Conservation (phyloP, 371 early-diverging fungal species). For the Apophysomyces elegans region DNA sequence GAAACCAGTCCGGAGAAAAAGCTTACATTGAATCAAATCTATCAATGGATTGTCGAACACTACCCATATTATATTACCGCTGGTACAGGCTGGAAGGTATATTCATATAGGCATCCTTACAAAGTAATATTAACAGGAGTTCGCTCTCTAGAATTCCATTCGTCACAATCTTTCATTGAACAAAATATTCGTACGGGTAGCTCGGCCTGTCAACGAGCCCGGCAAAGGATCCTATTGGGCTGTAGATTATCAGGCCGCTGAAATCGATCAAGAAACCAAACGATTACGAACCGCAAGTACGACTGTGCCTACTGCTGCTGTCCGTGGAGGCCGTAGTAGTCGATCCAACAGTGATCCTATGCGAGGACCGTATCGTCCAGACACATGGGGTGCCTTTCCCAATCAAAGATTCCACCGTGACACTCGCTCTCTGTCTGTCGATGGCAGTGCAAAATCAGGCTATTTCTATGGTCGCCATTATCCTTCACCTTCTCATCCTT, state of each 20-base stretch:
- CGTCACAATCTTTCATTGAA: slow-evolving; percentile 98
- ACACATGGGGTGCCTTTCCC: slow-evolving; percentile 20
- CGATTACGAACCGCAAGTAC: slow-evolving; percentile 17
- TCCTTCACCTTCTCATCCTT: slow-evolving; percentile 1
- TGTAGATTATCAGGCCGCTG: slow-evolving; percentile 58
- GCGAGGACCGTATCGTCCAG: slow-evolving; percentile 34
- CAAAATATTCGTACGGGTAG: slow-evolving; percentile 90
- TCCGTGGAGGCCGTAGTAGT: slow-evolving; percentile 25
- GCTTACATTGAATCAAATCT: slow-evolving; percentile 88
- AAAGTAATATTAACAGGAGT: neutral
- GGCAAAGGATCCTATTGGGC: slow-evolving; percentile 99
- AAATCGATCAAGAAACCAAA: slow-evolving; percentile 29
- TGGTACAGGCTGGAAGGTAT: slow-evolving; percentile 81
- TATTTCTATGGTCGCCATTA: slow-evolving; percentile 3
- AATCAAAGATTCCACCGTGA: slow-evolving; percentile 23
- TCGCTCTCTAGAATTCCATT: slow-evolving; percentile 84
- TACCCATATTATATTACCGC: slow-evolving; percentile 80
- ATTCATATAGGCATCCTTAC: neutral
- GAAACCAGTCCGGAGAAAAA: slow-evolving; percentile 67
- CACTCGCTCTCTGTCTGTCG: slow-evolving; percentile 28
- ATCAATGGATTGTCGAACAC: slow-evolving; percentile 79
- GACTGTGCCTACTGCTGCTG: slow-evolving; percentile 4
- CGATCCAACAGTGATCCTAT: slow-evolving; percentile 39
- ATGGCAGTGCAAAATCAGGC: slow-evolving; percentile 13
- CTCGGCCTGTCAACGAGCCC: slow-evolving; percentile 87